These are phyloP conservation scores for Emericellopsis terricola DNA, from an alignment of 495 filamentous ascomycete genomes.

Conservation along the genomic window DNA sequence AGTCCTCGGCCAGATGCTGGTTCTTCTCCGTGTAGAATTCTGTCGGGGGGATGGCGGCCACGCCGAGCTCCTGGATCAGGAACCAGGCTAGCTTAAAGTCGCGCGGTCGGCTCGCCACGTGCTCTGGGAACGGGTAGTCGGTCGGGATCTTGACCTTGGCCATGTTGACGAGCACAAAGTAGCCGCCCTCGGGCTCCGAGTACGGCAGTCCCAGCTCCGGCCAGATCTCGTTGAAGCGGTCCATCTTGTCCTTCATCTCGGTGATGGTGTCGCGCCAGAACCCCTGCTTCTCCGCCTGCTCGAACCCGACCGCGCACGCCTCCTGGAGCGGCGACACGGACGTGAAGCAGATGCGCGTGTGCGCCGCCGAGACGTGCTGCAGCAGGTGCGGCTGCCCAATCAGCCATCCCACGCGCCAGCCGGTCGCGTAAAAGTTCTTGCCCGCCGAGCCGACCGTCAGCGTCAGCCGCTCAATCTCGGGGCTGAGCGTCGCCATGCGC, in stretches of 20 bases:
- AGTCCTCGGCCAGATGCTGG: conserved; percentile 74
- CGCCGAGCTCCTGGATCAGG: conserved; percentile 85
- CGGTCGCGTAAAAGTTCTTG: conserved; percentile 95
- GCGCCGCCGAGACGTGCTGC: conserved; percentile 79
- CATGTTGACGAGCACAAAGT: conserved; percentile 91
- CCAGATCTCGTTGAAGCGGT: conserved; percentile 71
- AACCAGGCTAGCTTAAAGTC: conserved; percentile 96
- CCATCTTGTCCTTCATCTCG: conserved; percentile 85
- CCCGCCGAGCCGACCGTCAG: conserved; percentile 88
- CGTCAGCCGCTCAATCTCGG: conserved; percentile 71
- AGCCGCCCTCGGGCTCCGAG: conserved; percentile 86
- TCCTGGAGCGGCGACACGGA: conserved; percentile 89
- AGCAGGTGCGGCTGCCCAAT: conserved; percentile 80
- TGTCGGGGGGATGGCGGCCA: conserved; percentile 88
- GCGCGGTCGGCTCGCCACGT: conserved; percentile 67
- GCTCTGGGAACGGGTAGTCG: conserved; percentile 71
- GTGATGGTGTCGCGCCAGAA: conserved; percentile 78
- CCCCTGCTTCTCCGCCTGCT: conserved; percentile 61
- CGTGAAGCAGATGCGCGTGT: conserved; percentile 92
- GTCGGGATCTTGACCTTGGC: conserved; percentile 62
- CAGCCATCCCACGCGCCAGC: conserved; percentile 89
- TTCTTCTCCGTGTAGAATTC: conserved; percentile 88
- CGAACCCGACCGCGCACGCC: conserved; percentile 85
- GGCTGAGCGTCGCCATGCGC: conserved; percentile 71
- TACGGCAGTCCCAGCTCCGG: conserved; percentile 80